These are phyloP conservation scores for Sporobolomyces pararoseus DNA, from an alignment of 768 basidiomycete genomes.

Conservation along the genomic window DNA sequence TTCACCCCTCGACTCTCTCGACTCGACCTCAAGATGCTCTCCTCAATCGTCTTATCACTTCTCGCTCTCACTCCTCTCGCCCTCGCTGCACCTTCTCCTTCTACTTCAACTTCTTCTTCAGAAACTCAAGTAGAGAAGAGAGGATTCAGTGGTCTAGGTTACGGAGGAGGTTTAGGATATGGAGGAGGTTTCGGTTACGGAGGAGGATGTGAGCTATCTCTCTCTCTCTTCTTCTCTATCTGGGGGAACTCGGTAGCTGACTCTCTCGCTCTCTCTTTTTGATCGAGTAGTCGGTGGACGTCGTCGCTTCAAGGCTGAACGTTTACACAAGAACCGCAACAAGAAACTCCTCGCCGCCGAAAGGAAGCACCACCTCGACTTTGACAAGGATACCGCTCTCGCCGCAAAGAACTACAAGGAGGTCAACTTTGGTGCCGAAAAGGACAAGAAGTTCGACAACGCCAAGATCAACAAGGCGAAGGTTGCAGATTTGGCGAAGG, in stretches of 20 bases:
- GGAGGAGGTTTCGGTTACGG: neutral
- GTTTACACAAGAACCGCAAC: slow-evolving; percentile 6
- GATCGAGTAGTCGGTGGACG: neutral
- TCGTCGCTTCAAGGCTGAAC: neutral
- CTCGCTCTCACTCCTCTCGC: slow-evolving; percentile 1
- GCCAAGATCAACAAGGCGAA: slow-evolving; percentile 9
- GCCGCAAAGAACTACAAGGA: slow-evolving; percentile 14
- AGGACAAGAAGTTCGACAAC: slow-evolving; percentile 12
- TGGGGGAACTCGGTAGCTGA: neutral
- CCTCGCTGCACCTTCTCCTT: neutral
- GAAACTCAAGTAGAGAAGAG: neutral
- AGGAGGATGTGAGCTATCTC: neutral
- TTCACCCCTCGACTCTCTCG: neutral
- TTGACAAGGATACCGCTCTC: slow-evolving; percentile 10
- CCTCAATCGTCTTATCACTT: neutral
- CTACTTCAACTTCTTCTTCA: neutral
- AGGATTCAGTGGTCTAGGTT: neutral
- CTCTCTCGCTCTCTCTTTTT: neutral
- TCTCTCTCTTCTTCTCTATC: neutral
- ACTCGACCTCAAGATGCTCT: neutral
- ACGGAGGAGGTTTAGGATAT: neutral
- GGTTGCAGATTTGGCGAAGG: neutral
- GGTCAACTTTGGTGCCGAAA: neutral
- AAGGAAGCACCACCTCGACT: slow-evolving; percentile 2
- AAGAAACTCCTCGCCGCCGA: slow-evolving; percentile 5